Base-by-base conservation (phyloP, 345 rosid species). In the Aurinia saxatilis region DNA sequence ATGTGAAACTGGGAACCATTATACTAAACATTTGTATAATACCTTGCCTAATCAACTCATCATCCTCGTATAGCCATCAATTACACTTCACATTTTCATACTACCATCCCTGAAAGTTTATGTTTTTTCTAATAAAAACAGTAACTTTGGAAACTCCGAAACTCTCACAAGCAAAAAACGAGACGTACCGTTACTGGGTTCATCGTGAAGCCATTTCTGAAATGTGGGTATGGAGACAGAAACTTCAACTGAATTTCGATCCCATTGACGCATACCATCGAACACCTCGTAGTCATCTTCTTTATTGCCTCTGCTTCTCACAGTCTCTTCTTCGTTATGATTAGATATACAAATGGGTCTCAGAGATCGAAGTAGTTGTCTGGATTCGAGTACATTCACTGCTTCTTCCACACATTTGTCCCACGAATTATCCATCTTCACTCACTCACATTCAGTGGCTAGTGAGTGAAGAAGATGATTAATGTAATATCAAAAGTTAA, bases 261-360 rank as follows among this genome's bases (percentile, higher is more conserved):
- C 98, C 93, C 95, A 87, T 10, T 65, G 82, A 57, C 70, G 79
- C 88, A 92, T 68, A 77, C 75, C 65, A 25, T 84, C 84, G 80
- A 89, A 89, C 77, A 85, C 85, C 76, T 89, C 61, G 72, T 71
- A 75, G 7, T 72, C 84, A 6, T 78, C 79, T 47, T 38, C 74
- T 36, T 2, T 35, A 33, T 41, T 17, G 9, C 40, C 57, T 38
- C 27, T 21, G 47, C 14, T 17, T 41, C 33, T 35, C 31, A 29
- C 55, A 1, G 2, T 11, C 3, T 37, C 41, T 4, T 16, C 68
- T 5, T 56, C 47, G 7, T 67, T 66, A 12, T 54, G 73, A 39
- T 2, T 57, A 35, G 81, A 53, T 48, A 86, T 60, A 66, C 66
- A 68, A 68, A 93, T 86, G 73, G 99, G 97, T 60, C 96, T 79